These are phyloP conservation scores for Tinospora cordifolia DNA, from an alignment of 164 flowering plant species.

Conservation along the genomic window DNA sequence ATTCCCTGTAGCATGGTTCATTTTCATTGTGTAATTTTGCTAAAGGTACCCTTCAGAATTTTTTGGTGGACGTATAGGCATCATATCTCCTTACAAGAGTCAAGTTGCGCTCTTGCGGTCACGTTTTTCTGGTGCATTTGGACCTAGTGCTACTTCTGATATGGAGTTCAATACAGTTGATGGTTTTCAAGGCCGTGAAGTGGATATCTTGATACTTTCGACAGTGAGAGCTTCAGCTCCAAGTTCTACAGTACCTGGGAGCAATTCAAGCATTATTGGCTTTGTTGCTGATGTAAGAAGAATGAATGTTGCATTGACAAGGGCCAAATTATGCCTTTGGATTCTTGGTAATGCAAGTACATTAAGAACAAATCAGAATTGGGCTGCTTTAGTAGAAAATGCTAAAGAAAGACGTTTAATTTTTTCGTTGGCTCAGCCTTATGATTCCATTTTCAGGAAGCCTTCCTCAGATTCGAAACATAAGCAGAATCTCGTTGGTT, in stretches of 20 bases:
- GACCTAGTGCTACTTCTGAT: slow-evolving; percentile 51
- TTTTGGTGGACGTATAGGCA: slow-evolving; percentile 67
- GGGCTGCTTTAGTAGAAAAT: slow-evolving; percentile 79
- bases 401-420: slow-evolving; percentile 64
- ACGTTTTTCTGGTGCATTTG: slow-evolving; percentile 67
- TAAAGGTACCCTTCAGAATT: slow-evolving; percentile 72
- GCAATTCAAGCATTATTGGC: slow-evolving; percentile 53
- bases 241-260: slow-evolving; percentile 22
- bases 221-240: slow-evolving; percentile 70
- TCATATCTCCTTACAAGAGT: slow-evolving; percentile 80
- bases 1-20: not conserved
- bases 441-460: slow-evolving; percentile 36
- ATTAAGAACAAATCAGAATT: slow-evolving; percentile 48
- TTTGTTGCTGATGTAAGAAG: slow-evolving; percentile 96
- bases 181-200: slow-evolving; percentile 98
- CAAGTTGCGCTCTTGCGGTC: slow-evolving; percentile 81
- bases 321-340: slow-evolving; percentile 86
- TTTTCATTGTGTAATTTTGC: slow-evolving; percentile 8
- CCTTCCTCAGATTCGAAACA: slow-evolving; percentile 14
- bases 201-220: slow-evolving; percentile 82
- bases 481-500: slow-evolving; percentile 4
- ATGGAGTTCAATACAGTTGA: slow-evolving; percentile 94
- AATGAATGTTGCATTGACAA: slow-evolving; percentile 96
- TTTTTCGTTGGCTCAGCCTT: slow-evolving; percentile 48
- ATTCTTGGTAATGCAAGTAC: slow-evolving; percentile 78